These are phyloP conservation scores for Penicillium canariense DNA, from an alignment of 495 filamentous ascomycete genomes.

Conservation along the genomic window DNA sequence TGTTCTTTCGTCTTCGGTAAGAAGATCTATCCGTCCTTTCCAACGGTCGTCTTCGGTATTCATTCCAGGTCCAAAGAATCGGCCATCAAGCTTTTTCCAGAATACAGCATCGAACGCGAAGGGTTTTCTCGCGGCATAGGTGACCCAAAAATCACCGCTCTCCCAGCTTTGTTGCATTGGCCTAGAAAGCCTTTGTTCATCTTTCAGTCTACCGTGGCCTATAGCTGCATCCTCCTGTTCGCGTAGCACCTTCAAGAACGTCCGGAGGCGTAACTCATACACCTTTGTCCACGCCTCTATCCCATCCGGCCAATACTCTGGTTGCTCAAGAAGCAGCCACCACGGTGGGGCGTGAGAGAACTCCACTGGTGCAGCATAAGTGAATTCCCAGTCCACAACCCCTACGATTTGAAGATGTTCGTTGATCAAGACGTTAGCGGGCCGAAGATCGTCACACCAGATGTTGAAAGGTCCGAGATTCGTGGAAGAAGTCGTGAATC, in stretches of 20 bases:
- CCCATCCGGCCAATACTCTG: constrained; percentile 31
- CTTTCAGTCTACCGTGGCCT: constrained; percentile 2
- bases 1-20: constrained; percentile 4
- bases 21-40: constrained; percentile 6
- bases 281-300: constrained; percentile 17
- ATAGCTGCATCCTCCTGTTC: constrained; percentile 17
- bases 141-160: constrained; percentile 24
- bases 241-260: constrained; percentile 15
- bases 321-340: constrained; percentile 40
- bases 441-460: constrained; percentile 24
- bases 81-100: constrained; percentile 17
- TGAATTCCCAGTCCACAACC: constrained; percentile 43
- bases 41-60: constrained; percentile 2
- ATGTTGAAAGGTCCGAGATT: constrained; percentile 20
- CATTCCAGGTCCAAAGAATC: constrained; percentile 18
- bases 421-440: constrained; percentile 23
- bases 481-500: not conserved
- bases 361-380: constrained; percentile 36
- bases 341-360: constrained; percentile 40
- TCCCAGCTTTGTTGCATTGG: constrained; percentile 23
- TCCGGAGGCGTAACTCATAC: constrained; percentile 12
- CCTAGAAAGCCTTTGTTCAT: constrained; percentile 12
- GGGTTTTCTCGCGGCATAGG: constrained; percentile 15
- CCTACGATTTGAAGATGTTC: constrained; percentile 1
- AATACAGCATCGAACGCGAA: constrained; percentile 21